Percentiles rank a stretch among this genome's conserved stretches.
phyloP scores from a whole-genome alignment of 345 rosid genomes.

The thale cress (Arabidopsis thaliana) region TAIR10.1 NC_003075.7:15683001-15683500 shows the following conservation, averaged over 20 bases:
- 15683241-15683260: slow-evolving; percentile 95
- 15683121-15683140: slow-evolving; percentile 92
- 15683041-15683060: slow-evolving; percentile 80
- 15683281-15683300: slow-evolving; percentile 90
- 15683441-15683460: slow-evolving; percentile 66
- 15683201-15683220: slow-evolving; percentile 13
- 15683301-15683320: slow-evolving; percentile 80
- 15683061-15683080: slow-evolving; percentile 94
- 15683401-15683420: slow-evolving; percentile 35
- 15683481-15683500: slow-evolving; percentile 9
- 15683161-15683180: slow-evolving; percentile 55
- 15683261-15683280: slow-evolving; percentile 94
- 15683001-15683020: slow-evolving; percentile 82
- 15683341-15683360: slow-evolving; percentile 3
- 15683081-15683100: slow-evolving; percentile 75
- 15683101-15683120: slow-evolving; percentile 70
- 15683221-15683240: slow-evolving; percentile 57
- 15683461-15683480: slow-evolving; percentile 5
- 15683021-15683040: slow-evolving; percentile 89
- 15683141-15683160: slow-evolving; percentile 87
- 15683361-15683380: slow-evolving; percentile 25
- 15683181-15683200: neutral
- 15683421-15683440: slow-evolving; percentile 62
- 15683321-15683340: slow-evolving; percentile 86
- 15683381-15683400: slow-evolving; percentile 7